These are phyloP conservation scores for Saxophila tyrrhenica DNA, from an alignment of 495 filamentous ascomycete genomes.

Conservation along the genomic window DNA sequence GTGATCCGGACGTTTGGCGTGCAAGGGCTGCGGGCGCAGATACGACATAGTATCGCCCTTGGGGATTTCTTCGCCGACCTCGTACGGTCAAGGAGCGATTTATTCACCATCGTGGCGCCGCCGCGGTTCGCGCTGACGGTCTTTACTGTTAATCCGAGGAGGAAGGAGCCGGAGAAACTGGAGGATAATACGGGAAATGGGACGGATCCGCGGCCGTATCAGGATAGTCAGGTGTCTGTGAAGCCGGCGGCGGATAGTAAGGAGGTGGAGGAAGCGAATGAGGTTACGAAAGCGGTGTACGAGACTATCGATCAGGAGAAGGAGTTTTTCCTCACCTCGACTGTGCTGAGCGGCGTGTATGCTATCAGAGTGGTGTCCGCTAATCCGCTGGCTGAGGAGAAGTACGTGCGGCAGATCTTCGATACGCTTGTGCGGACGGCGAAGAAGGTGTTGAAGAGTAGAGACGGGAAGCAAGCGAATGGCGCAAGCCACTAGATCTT, in stretches of 20 bases:
- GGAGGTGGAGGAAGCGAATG: constrained; percentile 45
- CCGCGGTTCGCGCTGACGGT: constrained; percentile 76
- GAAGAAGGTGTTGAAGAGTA: constrained; percentile 43
- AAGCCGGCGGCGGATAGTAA: constrained; percentile 20
- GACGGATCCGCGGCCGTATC: constrained; percentile 22
- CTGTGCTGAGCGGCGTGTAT: constrained; percentile 62
- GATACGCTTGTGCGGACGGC: constrained; percentile 60
- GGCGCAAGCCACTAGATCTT: background rate
- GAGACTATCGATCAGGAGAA: constrained; percentile 64
- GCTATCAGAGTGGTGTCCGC: constrained; percentile 72
- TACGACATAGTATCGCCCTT: constrained; percentile 52
- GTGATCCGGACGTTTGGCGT: constrained; percentile 81
- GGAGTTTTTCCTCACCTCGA: constrained; percentile 76
- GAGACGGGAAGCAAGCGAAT: background rate
- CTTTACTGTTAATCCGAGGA: constrained; percentile 44
- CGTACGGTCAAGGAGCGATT: constrained; percentile 43
- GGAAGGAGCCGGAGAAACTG: background rate
- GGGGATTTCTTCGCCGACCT: constrained; percentile 62
- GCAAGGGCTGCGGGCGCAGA: constrained; percentile 61
- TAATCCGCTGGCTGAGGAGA: constrained; percentile 56
- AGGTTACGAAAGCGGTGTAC: constrained; percentile 64
- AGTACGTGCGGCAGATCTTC: constrained; percentile 63
- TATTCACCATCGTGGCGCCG: constrained; percentile 66
- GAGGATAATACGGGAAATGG: background rate
- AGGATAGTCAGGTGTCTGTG: constrained; percentile 8